Base-by-base conservation (phyloP, 805 yeast species). In the Wickerhamomyces strasburgensis region DNA sequence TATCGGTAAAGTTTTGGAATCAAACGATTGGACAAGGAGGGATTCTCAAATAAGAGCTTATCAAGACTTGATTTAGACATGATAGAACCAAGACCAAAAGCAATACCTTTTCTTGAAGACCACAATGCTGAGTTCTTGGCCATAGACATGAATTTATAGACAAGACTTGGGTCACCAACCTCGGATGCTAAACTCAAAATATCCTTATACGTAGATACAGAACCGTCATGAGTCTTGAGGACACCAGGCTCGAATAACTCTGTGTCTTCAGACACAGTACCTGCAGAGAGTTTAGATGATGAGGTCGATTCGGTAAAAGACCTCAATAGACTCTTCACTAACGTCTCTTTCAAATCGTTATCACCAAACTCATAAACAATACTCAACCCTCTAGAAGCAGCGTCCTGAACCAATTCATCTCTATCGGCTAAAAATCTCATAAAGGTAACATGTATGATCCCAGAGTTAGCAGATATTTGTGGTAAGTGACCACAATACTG, bases 101-200 rank as follows among this genome's bases (percentile, higher is more conserved):
- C 98, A 51, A 88, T 78, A 35, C 98, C 98, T 47, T 84, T 85
- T 56, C 95, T 70, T 0, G 96, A 84, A 0, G 94, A 75, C 98
- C 98, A 90, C 15, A 89, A 61, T 0, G 93, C 79, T 0, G 96
- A 85, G 35, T 80, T 81, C 44, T 85, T 81, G 0, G 97, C 95
- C 39, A 90, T 63, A 0, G 95, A 79, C 96, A 90, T 87, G 57
- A 90, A 90, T 54, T 87, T 85, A 61, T 90, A 90, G 5, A 90
- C 96, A 46, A 90, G 71, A 47, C 93, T 75, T 11, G 98, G 96
- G 59, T 90, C 96, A 19, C 98, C 98, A 8, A 88, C 94, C 54
- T 90, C 98, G 1, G 93, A 78, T 0, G 98, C 97, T 34, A 90
- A 66, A 49, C 68, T 84, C 49, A 90, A 67, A 21, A 90, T 85